Conservation (phyloP, 768 basidiomycete species). For the Xerocomellus chrysenteron region DNA sequence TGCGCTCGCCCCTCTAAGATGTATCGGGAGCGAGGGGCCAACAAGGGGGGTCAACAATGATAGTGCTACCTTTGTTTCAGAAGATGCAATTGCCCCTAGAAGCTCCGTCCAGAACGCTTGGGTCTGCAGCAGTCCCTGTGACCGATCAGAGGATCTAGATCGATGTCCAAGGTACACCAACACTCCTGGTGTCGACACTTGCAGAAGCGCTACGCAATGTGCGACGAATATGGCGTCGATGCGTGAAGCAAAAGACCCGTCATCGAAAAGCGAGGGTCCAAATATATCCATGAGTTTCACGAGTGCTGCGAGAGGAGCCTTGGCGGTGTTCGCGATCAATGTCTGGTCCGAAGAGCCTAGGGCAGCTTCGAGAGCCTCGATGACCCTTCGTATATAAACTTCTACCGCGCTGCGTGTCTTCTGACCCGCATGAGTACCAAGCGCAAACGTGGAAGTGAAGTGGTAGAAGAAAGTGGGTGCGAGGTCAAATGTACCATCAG, state of each 20-base stretch:
- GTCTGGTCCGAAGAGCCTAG: constrained; percentile 5
- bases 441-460: constrained; percentile 39
- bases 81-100: constrained; percentile 41
- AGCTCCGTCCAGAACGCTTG: constrained; percentile 32
- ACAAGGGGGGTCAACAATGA: constrained; percentile 44
- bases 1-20: constrained; percentile 43
- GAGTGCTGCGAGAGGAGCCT: constrained; percentile 28
- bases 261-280: constrained; percentile 47
- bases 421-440: constrained; percentile 13
- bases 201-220: constrained; percentile 42
- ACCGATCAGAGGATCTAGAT: constrained; percentile 4
- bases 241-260: constrained; percentile 39
- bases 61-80: constrained; percentile 31
- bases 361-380: constrained; percentile 27
- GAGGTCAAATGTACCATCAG: constrained; percentile 22
- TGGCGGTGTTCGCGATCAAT: neutral
- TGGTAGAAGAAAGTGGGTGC: constrained; percentile 48
- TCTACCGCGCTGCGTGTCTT: constrained; percentile 12
- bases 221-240: constrained; percentile 44
- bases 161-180: constrained; percentile 48
- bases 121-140: constrained; percentile 7
- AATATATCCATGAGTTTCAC: constrained; percentile 52
- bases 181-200: constrained; percentile 43
- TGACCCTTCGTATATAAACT: constrained; percentile 14
- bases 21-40: constrained; percentile 39